Percentiles rank a stretch among this genome's conserved stretches.
These are phyloP conservation scores for Rosa rugosa DNA, from an alignment of 306 rosid species.

Conservation along the genomic window DNA sequence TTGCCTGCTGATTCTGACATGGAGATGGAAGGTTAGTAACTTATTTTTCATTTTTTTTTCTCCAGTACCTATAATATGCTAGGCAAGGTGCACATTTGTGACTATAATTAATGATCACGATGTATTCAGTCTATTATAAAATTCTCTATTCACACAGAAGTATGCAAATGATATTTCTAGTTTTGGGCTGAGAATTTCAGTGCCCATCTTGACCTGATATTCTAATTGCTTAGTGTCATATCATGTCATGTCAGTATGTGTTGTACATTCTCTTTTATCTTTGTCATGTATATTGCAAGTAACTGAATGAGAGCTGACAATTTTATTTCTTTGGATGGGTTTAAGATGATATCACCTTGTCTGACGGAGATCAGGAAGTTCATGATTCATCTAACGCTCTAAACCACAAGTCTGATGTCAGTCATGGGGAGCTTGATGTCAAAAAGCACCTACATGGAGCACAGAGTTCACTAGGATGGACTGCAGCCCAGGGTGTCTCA, in stretches of 20 bases:
- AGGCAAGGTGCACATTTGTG: not conserved
- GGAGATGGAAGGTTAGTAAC: slow-evolving; percentile 91
- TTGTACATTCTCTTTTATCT: not conserved
- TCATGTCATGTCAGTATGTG: not conserved
- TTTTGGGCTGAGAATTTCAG: not conserved
- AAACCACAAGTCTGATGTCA: slow-evolving; percentile 28
- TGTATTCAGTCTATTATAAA: not conserved
- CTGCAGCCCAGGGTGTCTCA: slow-evolving; percentile 20
- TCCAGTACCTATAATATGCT: not conserved
- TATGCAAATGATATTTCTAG: not conserved
- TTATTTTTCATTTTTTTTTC: slow-evolving; percentile 16
- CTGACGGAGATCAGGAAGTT: slow-evolving; percentile 51
- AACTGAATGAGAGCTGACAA: slow-evolving; percentile 4
- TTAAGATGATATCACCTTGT: slow-evolving; percentile 73
- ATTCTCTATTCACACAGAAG: not conserved
- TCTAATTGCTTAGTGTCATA: not conserved
- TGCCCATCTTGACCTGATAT: not conserved
- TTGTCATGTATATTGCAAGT: not conserved
- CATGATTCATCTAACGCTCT: slow-evolving; percentile 37
- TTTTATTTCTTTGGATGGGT: slow-evolving; percentile 28
- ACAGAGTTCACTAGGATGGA: slow-evolving; percentile 36
- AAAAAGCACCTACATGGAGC: slow-evolving; percentile 35
- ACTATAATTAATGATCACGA: not conserved
- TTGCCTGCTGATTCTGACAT: slow-evolving; percentile 78
- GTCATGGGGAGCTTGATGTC: slow-evolving; percentile 30